A percentile compares a stretch with the other conserved stretches of the same genome.
phyloP scores from a whole-genome alignment of 768 basidiomycete species.

The Rubroboletus pulcherrimus region DNA sequence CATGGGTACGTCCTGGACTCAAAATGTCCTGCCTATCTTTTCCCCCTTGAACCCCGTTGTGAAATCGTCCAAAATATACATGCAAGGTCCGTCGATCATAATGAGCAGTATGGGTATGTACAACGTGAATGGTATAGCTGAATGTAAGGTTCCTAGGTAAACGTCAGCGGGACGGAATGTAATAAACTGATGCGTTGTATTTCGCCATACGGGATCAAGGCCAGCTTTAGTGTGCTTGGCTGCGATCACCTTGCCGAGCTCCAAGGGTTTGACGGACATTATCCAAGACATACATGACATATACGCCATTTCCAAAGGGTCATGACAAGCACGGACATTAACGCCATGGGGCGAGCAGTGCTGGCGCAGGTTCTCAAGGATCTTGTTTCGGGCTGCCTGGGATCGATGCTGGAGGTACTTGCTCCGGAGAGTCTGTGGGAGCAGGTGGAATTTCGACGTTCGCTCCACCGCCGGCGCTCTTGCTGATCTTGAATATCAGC shows the following conservation, averaged over 20 bases:
- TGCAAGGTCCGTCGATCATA: neutral
- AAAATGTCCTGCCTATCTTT: neutral
- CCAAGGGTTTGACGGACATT: constrained; percentile 3
- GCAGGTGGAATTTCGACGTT: constrained; percentile 1
- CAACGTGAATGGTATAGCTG: constrained; percentile 15
- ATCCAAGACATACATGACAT: constrained; percentile 5
- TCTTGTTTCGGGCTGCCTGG: constrained; percentile 1
- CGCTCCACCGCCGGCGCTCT: constrained; percentile 3
- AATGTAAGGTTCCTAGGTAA: neutral
- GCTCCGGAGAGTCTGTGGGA: neutral
- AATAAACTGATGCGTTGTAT: neutral
- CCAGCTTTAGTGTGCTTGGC: neutral
- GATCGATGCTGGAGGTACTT: neutral
- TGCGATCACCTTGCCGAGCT: neutral
- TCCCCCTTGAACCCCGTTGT: neutral
- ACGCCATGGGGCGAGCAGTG: neutral
- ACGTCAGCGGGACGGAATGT: neutral
- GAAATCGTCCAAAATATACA: neutral
- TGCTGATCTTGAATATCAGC: constrained; percentile 27
- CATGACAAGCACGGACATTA: constrained; percentile 3
- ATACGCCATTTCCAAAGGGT: neutral
- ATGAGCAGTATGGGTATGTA: constrained; percentile 13
- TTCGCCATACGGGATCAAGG: neutral
- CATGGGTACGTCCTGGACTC: neutral
- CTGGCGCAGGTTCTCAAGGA: neutral